Percentiles rank a stretch among this genome's conserved stretches.
phyloP scores from a whole-genome alignment of 106 monocot species.

The Agapanthus africanus region DNA sequence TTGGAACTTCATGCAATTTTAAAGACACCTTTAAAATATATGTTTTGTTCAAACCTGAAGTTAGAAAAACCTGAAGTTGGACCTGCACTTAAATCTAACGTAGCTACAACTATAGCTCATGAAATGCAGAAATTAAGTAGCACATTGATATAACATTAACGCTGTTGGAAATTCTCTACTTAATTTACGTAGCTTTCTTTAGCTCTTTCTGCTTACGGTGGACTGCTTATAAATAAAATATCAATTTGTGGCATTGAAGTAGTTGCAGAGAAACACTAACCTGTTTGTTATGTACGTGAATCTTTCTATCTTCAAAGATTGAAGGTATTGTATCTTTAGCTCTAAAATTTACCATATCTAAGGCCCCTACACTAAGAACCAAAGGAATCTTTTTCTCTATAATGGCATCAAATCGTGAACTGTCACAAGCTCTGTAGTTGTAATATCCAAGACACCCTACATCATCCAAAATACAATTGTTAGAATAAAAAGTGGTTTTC shows the following conservation, averaged over 20 bases:
- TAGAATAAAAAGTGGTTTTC: background rate
- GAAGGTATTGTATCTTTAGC: slow-evolving; percentile 69
- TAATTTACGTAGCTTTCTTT: no score
- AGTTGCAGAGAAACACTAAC: slow-evolving; percentile 27
- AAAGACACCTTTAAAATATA: no score
- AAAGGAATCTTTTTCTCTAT: slow-evolving; percentile 80
- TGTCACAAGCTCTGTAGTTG: slow-evolving; percentile 92
- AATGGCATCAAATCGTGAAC: slow-evolving; percentile 70
- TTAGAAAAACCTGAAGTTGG: no score
- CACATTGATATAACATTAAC: no score
- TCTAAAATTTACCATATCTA: slow-evolving; percentile 98
- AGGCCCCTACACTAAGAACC: slow-evolving; percentile 84
- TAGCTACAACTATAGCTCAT: no score
- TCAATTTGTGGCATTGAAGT: background rate
- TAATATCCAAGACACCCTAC: slow-evolving; percentile 90
- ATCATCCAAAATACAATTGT: slow-evolving; percentile 11
- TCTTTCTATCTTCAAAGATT: slow-evolving; percentile 53
- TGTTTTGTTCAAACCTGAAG: no score
- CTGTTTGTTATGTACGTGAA: slow-evolving; percentile 88
- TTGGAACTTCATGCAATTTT: no score
- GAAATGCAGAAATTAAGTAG: no score
- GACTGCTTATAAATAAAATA: background rate
- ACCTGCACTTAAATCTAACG: no score
- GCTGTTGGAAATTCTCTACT: no score
- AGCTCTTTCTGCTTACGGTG: background rate